A percentile compares a stretch with the other conserved stretches of the same genome.
These are phyloP conservation scores for Canavalia ensiformis DNA, from an alignment of 306 rosid species.

Conservation along the genomic window DNA sequence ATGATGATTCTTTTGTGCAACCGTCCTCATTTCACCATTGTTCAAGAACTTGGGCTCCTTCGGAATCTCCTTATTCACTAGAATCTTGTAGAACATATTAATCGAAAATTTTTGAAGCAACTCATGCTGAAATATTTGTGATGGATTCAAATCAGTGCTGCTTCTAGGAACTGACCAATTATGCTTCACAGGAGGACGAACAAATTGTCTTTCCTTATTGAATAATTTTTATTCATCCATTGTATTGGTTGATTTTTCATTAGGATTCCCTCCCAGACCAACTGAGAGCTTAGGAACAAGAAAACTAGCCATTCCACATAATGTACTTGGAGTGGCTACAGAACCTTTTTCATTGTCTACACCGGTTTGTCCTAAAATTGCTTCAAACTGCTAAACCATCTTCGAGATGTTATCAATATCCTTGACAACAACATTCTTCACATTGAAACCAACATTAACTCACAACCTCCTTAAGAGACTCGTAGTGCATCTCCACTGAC, in stretches of 20 bases:
- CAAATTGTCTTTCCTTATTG: conserved; percentile 80
- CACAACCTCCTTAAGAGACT: conserved; percentile 53
- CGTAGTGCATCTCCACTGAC: conserved; percentile 64
- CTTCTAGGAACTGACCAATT: conserved; percentile 92
- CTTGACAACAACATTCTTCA: conserved; percentile 59
- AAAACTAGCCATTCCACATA: conserved; percentile 98
- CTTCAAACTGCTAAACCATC: conserved; percentile 83
- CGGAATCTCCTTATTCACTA: too few species aligned
- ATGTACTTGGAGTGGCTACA: conserved; percentile 77
- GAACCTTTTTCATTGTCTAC: conserved; percentile 74
- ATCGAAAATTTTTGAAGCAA: conserved; percentile 94
- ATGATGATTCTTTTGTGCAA: too few species aligned
- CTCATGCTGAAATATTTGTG: conserved; percentile 97
- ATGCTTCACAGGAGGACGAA: conserved; percentile 97
- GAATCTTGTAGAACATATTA: conserved; percentile 87
- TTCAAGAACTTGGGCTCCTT: too few species aligned
- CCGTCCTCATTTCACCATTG: too few species aligned
- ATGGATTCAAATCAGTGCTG: conserved; percentile 65
- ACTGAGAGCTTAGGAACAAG: conserved; percentile 95
- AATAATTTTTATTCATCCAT: conserved; percentile 73
- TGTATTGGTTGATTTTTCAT: conserved; percentile 74
- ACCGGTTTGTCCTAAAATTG: conserved; percentile 87
- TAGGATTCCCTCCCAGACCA: conserved; percentile 80
- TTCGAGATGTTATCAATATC: conserved; percentile 86
- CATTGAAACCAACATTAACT: conserved; percentile 56